phyloP scores from a whole-genome alignment of 495 filamentous ascomycete species.

The Apiosordaria backusii region DNA sequence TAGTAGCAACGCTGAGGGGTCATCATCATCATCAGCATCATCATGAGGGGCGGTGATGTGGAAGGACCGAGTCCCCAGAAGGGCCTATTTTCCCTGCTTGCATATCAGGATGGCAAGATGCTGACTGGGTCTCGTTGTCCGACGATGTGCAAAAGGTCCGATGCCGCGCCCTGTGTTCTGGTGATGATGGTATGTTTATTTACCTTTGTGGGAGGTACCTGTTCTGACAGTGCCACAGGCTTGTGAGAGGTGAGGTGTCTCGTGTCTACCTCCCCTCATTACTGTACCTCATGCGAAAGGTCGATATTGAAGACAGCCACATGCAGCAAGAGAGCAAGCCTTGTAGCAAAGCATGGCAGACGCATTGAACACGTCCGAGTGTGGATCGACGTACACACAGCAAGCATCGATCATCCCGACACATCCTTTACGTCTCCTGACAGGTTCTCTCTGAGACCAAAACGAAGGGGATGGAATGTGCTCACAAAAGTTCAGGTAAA shows the following conservation, averaged over 20 bases:
- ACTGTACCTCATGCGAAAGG: background rate
- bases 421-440: background rate
- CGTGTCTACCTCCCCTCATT: background rate
- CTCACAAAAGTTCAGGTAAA: background rate
- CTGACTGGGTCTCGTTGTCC: background rate
- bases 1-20: constrained; percentile 5
- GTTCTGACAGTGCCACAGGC: background rate
- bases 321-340: background rate
- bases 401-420: background rate
- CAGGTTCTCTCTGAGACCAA: background rate
- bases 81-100: background rate
- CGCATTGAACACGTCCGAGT: background rate
- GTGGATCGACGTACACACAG: background rate
- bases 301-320: background rate
- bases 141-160: background rate
- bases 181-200: background rate
- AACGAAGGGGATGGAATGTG: background rate
- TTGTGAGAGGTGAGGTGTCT: constrained; percentile 5
- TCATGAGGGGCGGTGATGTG: background rate
- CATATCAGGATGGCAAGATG: background rate
- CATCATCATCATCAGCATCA: constrained; percentile 10
- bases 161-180: background rate
- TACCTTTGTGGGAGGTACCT: background rate
- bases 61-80: background rate
- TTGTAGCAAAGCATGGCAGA: background rate